phyloP scores from a whole-genome alignment of 2,329 filamentous ascomycete species.

The Rasamsonia emersonii region DNA sequence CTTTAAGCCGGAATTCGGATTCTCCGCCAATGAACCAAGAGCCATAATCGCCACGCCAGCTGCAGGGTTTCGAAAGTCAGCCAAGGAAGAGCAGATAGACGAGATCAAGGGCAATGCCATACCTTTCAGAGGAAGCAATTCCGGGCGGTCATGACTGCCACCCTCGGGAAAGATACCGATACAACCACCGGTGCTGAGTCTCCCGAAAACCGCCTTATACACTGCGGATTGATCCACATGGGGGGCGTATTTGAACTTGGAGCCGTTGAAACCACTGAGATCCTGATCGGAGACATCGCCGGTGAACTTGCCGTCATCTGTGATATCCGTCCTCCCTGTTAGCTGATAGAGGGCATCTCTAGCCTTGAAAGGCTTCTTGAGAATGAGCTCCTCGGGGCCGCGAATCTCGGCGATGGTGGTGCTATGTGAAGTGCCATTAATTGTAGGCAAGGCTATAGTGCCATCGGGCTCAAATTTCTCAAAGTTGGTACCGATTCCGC shows the following conservation, averaged over 20 bases:
- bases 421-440: slow-evolving; percentile 71
- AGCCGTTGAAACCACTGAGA: slow-evolving; percentile 58
- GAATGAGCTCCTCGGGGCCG: slow-evolving; percentile 67
- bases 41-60: slow-evolving; percentile 98
- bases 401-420: slow-evolving; percentile 76
- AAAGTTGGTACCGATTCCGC: slow-evolving; percentile 75
- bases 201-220: slow-evolving; percentile 84
- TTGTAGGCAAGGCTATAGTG: slow-evolving; percentile 75
- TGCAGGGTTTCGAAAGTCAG: slow-evolving; percentile 16
- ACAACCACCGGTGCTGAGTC: slow-evolving; percentile 73
- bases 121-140: slow-evolving; percentile 80
- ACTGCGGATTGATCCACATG: slow-evolving; percentile 92
- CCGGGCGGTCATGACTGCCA: slow-evolving; percentile 88
- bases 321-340: slow-evolving; percentile 68
- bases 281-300: slow-evolving; percentile 47
- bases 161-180: slow-evolving; percentile 97
- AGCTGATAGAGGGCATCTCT: slow-evolving; percentile 68
- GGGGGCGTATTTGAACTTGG: slow-evolving; percentile 77
- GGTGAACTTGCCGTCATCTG: slow-evolving; percentile 55
- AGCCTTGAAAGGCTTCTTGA: slow-evolving; percentile 82
- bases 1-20: slow-evolving; percentile 79
- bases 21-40: slow-evolving; percentile 74
- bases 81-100: not conserved
- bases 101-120: slow-evolving; percentile 9
- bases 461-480: slow-evolving; percentile 69